Conservation (phyloP, 768 basidiomycete species). For the Calocera cornea region DNA sequence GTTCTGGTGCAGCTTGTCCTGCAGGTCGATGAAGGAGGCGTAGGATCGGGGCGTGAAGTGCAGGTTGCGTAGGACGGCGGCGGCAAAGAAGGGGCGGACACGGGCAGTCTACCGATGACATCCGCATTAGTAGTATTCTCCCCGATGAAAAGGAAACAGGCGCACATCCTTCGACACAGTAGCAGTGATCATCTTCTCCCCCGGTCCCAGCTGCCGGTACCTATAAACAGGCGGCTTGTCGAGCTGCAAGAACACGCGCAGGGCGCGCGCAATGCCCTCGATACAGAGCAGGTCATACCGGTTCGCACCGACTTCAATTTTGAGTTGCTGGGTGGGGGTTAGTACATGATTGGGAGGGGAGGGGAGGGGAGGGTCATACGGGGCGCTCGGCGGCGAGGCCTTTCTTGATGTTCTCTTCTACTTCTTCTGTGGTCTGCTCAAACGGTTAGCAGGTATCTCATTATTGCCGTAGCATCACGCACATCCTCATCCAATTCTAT, state of each 20-base stretch:
- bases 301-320: slow-evolving; percentile 98
- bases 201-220: slow-evolving; percentile 52
- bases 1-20: slow-evolving; percentile 97
- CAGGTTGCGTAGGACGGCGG: slow-evolving; percentile 79
- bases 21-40: slow-evolving; percentile 95
- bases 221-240: slow-evolving; percentile 56
- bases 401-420: slow-evolving; percentile 66
- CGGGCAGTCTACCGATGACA: slow-evolving; percentile 43
- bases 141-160: slow-evolving; percentile 11
- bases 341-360: too few species aligned
- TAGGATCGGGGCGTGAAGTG: slow-evolving; percentile 81
- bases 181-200: slow-evolving; percentile 48
- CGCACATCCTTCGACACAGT: slow-evolving; percentile 60
- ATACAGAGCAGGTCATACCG: slow-evolving; percentile 96
- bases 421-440: slow-evolving; percentile 71
- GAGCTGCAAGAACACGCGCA: slow-evolving; percentile 69
- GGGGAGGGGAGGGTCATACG: slow-evolving; percentile 32
- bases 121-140: background rate
- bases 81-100: slow-evolving; percentile 83
- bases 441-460: slow-evolving; percentile 5
- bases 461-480: slow-evolving; percentile 22
- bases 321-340: slow-evolving; percentile 58
- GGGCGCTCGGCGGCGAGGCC: slow-evolving; percentile 76
- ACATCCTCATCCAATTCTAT: slow-evolving; percentile 97
- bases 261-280: slow-evolving; percentile 82